Percentiles rank a stretch among this genome's conserved stretches.
phyloP scores from a whole-genome alignment of 306 rosid genomes.

The Lagenaria siceraria region DNA sequence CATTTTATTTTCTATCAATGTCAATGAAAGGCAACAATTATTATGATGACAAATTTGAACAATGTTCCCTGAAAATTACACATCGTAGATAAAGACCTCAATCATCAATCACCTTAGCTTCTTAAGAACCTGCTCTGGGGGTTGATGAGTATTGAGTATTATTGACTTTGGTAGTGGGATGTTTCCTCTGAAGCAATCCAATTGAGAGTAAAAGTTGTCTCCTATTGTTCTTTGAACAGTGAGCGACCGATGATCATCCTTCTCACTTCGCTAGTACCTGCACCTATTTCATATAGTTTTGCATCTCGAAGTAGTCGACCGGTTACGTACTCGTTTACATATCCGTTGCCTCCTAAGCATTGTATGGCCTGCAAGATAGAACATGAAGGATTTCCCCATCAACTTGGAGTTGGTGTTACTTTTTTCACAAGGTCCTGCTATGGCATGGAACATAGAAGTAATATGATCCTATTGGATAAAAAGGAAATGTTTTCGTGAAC shows the following conservation, averaged over 20 bases:
- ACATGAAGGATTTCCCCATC: not conserved
- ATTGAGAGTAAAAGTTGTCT: not conserved
- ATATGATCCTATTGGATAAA: not conserved
- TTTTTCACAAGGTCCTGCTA: not conserved
- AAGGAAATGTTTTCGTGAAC: not conserved
- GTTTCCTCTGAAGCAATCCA: not conserved
- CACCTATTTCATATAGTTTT: constrained; percentile 76
- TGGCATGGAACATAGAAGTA: not conserved
- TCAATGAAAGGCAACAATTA: not conserved
- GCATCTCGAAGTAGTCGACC: constrained; percentile 91
- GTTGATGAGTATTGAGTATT: no score
- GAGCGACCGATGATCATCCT: constrained; percentile 88
- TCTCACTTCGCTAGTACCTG: constrained; percentile 89
- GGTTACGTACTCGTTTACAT: constrained; percentile 75
- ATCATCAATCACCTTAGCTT: not conserved
- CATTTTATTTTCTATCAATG: not conserved
- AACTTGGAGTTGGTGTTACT: not conserved
- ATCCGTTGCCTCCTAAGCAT: constrained; percentile 93
- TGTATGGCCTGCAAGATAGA: constrained; percentile 60
- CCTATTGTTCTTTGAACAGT: constrained; percentile 59
- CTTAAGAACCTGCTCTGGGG: not conserved
- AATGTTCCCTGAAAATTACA: not conserved
- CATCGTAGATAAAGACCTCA: not conserved
- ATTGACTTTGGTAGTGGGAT: not conserved
- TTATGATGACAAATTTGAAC: not conserved